phyloP scores from a whole-genome alignment of 768 basidiomycete species.

The Termitomyces sp. region DNA sequence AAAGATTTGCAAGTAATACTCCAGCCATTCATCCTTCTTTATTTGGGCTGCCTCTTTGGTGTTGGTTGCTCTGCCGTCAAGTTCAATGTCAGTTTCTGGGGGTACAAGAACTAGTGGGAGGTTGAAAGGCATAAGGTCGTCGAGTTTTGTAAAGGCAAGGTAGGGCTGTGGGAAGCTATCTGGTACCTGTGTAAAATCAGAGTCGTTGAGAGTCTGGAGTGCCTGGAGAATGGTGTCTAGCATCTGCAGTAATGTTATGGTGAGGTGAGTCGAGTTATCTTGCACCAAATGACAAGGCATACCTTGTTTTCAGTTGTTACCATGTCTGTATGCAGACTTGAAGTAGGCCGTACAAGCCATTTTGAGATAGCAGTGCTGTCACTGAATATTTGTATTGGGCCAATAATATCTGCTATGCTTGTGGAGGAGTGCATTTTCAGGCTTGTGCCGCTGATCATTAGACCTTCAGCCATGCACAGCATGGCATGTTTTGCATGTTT shows the following conservation, averaged over 20 bases:
- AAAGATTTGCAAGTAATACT: conserved; percentile 66
- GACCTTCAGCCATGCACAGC: conserved; percentile 75
- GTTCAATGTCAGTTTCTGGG: conserved; percentile 75
- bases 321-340: conserved; percentile 45
- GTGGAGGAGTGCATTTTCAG: conserved; percentile 59
- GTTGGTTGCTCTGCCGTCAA: conserved; percentile 67
- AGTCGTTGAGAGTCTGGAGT: conserved; percentile 57
- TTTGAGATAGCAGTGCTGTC: conserved; percentile 57
- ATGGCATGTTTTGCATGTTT: conserved; percentile 81
- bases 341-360: conserved; percentile 62
- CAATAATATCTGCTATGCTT: conserved; percentile 67
- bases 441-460: conserved; percentile 69
- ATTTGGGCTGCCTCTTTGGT: conserved; percentile 67
- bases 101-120: conserved; percentile 82
- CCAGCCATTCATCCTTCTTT: conserved; percentile 82
- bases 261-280: background rate
- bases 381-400: conserved; percentile 65
- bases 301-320: conserved; percentile 58
- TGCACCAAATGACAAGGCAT: conserved; percentile 5
- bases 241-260: conserved; percentile 41
- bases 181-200: conserved; percentile 54
- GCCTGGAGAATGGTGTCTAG: conserved; percentile 70
- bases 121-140: conserved; percentile 50
- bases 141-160: conserved; percentile 40
- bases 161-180: conserved; percentile 68